Evolutionary conservation across 306 rosid species (phyloP).

Genomic region (Corylus heterophylla): DNA sequence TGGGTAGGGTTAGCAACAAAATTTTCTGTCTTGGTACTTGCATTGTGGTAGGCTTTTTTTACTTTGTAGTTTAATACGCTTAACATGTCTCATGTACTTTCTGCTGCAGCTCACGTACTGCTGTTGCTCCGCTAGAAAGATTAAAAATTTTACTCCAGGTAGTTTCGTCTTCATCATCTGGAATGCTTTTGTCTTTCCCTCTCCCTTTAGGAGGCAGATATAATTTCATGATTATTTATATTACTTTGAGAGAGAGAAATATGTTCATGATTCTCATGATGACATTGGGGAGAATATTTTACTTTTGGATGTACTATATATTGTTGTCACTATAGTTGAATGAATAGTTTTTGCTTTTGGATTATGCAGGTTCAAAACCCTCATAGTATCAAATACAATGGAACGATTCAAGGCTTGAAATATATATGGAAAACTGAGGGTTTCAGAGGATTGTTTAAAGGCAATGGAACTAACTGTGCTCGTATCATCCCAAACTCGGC

Average conservation of each 20-base stretch:
- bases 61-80: neutral
- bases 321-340: constrained; percentile 11
- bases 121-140: constrained; percentile 69
- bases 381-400: constrained; percentile 53
- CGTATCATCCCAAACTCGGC: constrained; percentile 77
- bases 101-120: constrained; percentile 56
- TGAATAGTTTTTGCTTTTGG: constrained; percentile 23
- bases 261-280: neutral
- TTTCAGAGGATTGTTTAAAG: constrained; percentile 62
- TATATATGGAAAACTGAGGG: constrained; percentile 67
- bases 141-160: constrained; percentile 69
- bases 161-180: constrained; percentile 3
- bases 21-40: neutral
- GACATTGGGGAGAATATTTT: neutral
- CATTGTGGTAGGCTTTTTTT: constrained; percentile 3
- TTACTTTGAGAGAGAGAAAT: neutral
- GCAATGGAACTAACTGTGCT: constrained; percentile 78
- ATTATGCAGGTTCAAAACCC: constrained; percentile 57
- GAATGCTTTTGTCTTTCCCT: neutral
- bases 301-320: neutral
- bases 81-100: constrained; percentile 12
- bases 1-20: neutral
- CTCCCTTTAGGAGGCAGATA: neutral
- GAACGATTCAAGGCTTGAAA: constrained; percentile 62
- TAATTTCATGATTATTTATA: neutral